These are phyloP conservation scores for Posidonia oceanica DNA, from an alignment of 116 monocot genomes.

Conservation along the genomic window DNA sequence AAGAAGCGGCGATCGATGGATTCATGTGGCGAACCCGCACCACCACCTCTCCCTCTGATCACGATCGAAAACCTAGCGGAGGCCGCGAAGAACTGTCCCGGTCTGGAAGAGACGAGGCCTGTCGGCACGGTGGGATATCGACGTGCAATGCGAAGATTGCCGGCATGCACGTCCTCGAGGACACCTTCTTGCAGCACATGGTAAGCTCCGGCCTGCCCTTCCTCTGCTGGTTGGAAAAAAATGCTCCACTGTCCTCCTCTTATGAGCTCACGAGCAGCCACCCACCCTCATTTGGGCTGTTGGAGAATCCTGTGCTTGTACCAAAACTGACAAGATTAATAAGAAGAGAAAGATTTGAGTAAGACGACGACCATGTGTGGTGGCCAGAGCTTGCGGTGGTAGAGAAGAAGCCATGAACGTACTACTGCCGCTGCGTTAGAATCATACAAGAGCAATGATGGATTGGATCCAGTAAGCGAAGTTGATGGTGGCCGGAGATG, in stretches of 20 bases:
- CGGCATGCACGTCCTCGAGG: conserved; percentile 26
- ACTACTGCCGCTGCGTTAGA: too few species aligned
- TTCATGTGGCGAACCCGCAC: conserved; percentile 28
- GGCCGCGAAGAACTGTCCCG: conserved; percentile 47
- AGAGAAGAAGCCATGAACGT: too few species aligned
- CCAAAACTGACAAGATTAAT: too few species aligned
- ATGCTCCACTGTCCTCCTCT: conserved; percentile 65
- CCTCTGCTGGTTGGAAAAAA: conserved; percentile 68
- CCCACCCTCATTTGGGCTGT: too few species aligned
- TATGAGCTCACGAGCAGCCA: too few species aligned
- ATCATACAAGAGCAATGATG: too few species aligned
- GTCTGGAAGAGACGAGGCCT: conserved; percentile 30
- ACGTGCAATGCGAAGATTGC: conserved; percentile 54
- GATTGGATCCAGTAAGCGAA: too few species aligned
- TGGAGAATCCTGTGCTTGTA: too few species aligned
- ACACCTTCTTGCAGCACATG: conserved; percentile 42
- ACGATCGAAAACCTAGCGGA: conserved; percentile 29
- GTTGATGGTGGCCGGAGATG: too few species aligned
- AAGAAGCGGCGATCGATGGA: conserved; percentile 33
- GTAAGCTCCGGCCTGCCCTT: conserved; percentile 44
- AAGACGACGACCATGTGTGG: too few species aligned
- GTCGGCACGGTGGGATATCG: conserved; percentile 20
- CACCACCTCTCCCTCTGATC: conserved; percentile 32
- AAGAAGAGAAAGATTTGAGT: too few species aligned
- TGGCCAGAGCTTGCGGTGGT: too few species aligned